These are phyloP conservation scores for Penicillium sp. DNA, from an alignment of 2,329 filamentous ascomycete genomes.

Conservation along the genomic window DNA sequence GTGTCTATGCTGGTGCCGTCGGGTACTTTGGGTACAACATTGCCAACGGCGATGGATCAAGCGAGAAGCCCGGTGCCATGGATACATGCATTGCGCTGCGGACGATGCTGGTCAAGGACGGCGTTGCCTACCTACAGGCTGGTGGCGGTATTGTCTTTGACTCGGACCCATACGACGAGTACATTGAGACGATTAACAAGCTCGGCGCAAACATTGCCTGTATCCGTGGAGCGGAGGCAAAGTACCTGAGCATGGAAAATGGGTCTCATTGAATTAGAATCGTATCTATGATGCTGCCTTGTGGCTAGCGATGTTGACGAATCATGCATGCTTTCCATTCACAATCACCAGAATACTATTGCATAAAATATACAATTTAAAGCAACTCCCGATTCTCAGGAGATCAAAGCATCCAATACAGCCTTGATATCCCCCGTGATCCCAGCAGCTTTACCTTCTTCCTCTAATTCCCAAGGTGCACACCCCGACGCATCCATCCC, in stretches of 20 bases:
- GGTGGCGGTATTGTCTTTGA: constrained; percentile 91
- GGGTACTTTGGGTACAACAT: constrained; percentile 92
- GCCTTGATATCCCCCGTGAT: not conserved
- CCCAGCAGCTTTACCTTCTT: too few relatives aligned
- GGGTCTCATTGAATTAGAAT: not conserved
- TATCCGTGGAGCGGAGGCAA: constrained; percentile 77
- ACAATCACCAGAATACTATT: too few relatives aligned
- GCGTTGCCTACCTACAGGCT: constrained; percentile 84
- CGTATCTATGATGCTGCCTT: not conserved
- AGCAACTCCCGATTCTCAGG: not conserved
- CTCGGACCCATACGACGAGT: constrained; percentile 86
- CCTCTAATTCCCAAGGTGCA: too few relatives aligned
- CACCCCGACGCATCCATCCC: too few relatives aligned
- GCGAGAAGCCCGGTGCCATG: constrained; percentile 76
- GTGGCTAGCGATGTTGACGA: not conserved
- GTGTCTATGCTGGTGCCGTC: constrained; percentile 92
- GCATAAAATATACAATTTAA: too few relatives aligned
- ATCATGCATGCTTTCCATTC: not conserved
- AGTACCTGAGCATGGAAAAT: constrained; percentile 51
- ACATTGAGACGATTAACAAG: constrained; percentile 97
- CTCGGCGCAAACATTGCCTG: constrained; percentile 84
- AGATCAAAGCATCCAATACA: not conserved
- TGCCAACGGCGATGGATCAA: constrained; percentile 61
- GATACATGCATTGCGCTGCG: constrained; percentile 80
- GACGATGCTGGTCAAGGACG: constrained; percentile 93